phyloP scores from a whole-genome alignment of 2,329 filamentous ascomycete genomes.

The Arthrobotrys conoides region DNA sequence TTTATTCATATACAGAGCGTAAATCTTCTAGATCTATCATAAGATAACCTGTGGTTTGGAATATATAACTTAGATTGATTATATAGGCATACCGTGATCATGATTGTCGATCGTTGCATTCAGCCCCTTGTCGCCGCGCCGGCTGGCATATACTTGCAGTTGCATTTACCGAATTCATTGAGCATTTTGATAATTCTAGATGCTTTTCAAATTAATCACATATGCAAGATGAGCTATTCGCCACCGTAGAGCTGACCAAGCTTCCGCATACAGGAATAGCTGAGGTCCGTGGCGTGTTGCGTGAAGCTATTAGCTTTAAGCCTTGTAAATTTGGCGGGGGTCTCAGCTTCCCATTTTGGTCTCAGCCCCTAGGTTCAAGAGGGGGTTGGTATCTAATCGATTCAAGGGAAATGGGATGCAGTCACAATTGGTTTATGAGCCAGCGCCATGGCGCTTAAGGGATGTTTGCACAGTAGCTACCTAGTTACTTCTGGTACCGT shows the following conservation, averaged over 20 bases:
- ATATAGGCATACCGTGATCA: background rate
- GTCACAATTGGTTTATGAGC: background rate
- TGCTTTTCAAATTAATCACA: background rate
- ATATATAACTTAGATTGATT: background rate
- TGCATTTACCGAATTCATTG: background rate
- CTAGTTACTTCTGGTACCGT: too few species aligned
- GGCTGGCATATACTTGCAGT: background rate
- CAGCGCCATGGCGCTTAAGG: conserved; percentile 20
- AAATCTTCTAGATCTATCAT: background rate
- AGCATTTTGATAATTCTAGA: background rate
- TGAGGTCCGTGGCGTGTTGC: background rate
- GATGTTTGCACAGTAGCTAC: background rate
- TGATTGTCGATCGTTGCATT: background rate
- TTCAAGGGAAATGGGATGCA: background rate
- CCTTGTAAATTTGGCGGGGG: background rate
- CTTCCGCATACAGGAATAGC: conserved; percentile 15
- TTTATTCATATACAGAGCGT: background rate
- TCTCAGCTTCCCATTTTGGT: conserved; percentile 20
- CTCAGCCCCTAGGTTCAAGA: background rate
- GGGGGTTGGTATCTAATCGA: background rate
- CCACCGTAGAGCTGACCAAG: background rate
- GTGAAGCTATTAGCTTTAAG: conserved; percentile 4
- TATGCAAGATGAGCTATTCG: background rate
- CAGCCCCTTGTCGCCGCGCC: background rate
- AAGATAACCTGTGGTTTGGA: background rate